These are phyloP conservation scores for Alternaria longipes DNA, from an alignment of 2,329 filamentous ascomycete genomes.

Conservation along the genomic window DNA sequence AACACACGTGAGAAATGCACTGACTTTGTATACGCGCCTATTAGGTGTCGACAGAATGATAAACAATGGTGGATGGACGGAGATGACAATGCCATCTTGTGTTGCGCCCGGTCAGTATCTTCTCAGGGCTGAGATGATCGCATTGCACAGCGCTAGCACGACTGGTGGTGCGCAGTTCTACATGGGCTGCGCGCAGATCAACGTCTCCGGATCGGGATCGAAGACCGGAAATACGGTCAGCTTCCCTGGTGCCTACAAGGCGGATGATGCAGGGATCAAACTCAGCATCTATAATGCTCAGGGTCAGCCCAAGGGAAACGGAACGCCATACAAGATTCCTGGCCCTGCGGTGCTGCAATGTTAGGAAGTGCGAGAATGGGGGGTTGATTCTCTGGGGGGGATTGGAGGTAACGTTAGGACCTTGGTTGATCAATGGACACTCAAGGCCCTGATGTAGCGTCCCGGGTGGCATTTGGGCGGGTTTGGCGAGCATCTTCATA, in stretches of 20 bases:
- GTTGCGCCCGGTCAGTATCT: constrained; percentile 54
- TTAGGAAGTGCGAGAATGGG: constrained; percentile 34
- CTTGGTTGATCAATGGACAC: no score
- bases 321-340: constrained; percentile 59
- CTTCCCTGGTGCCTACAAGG: constrained; percentile 49
- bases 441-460: no score
- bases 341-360: constrained; percentile 62
- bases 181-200: constrained; percentile 49
- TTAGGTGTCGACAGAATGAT: constrained; percentile 50
- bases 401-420: not conserved
- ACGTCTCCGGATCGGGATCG: constrained; percentile 38
- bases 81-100: constrained; percentile 50
- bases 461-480: no score
- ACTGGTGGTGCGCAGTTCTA: constrained; percentile 56
- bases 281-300: constrained; percentile 42
- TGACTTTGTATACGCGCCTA: not conserved
- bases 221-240: constrained; percentile 39
- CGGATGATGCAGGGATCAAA: constrained; percentile 43
- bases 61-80: constrained; percentile 56
- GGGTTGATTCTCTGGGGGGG: not conserved
- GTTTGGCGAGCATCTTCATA: not conserved
- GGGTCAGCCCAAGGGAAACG: constrained; percentile 29
- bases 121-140: constrained; percentile 57
- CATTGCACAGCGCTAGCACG: constrained; percentile 51
- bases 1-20: not conserved